Evolutionary conservation across 805 yeast genomes (phyloP).

Genomic region (Barnettozyma botsteinii): DNA sequence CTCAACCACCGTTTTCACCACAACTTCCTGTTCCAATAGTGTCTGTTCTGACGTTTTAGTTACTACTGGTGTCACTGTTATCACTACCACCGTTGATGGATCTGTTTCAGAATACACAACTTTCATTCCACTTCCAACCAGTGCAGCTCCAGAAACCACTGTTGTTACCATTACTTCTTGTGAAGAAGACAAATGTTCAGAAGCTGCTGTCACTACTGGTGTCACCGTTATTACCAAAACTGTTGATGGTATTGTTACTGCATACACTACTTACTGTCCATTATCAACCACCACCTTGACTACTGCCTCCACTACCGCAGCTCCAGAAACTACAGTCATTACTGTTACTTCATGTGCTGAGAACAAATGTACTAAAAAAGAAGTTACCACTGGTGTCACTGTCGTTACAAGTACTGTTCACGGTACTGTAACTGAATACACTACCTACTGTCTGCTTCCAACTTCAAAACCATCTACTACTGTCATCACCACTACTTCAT

Average conservation of each 20-base stretch:
- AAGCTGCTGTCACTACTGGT: not conserved
- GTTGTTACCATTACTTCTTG: not conserved
- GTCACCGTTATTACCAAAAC: slow-evolving; percentile 2
- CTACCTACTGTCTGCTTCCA: slow-evolving; percentile 1
- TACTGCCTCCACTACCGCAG: not conserved
- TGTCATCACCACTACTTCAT: slow-evolving; percentile 1
- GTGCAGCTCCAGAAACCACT: not conserved
- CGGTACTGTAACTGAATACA: not conserved
- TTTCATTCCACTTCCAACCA: not conserved
- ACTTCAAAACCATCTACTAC: not conserved
- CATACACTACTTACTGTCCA: slow-evolving; percentile 6
- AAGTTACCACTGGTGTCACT: not conserved
- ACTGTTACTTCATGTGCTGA: not conserved
- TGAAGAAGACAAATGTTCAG: not conserved
- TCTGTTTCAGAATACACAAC: not conserved
- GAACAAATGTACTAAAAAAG: not conserved
- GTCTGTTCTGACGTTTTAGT: not conserved
- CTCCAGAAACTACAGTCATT: not conserved
- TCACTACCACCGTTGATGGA: not conserved
- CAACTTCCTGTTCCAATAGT: not conserved
- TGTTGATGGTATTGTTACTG: not conserved
- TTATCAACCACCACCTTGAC: not conserved
- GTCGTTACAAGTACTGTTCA: not conserved
- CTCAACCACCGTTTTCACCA: not conserved
- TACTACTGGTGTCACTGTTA: not conserved